Evolutionary conservation across 2,329 filamentous ascomycete species (phyloP), one percentile per base, ranked within the genome.

Genomic region (Aspergillus arachidicola): DNA sequence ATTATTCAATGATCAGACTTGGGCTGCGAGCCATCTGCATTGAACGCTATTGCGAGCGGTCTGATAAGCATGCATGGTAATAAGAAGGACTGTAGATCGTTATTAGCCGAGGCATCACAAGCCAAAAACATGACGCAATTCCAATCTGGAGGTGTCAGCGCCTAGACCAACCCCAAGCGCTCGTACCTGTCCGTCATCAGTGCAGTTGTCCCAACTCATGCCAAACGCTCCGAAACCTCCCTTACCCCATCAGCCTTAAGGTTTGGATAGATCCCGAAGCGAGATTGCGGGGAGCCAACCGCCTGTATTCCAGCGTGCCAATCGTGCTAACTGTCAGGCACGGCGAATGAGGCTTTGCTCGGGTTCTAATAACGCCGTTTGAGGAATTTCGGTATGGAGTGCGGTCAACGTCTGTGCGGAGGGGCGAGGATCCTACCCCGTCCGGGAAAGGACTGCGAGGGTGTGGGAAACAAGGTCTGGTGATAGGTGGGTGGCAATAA

Each of bases 91-190:
- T 41, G 38, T n/a, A 9, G 38, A 43, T 56, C 38, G 4, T 38
- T 2, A 36, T 59, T n/a, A 38, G 45, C 63, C 61, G 58, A 59
- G 63, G 63, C 54, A 59, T 65, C 63, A 65, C 63, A 63, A 65
- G 63, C 60, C 26, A 57, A 36, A 48, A 48, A 16, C 57, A 38
- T 59, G 43, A 30, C 28, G 36, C 32, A 38, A 55, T 26, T 5
- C 30, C 19, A 38, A 6, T 11, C 23, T 38, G 16, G n/a, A 14
- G 10, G 57, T 32, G 34, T 16, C 57, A 53, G 46, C 26, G 46
- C 45, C 57, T 38, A 19, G 45, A 59, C 45, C 45, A 26, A 12
- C 9, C 12, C 16, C 46, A 9, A 26, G 23, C 26, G 26, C 23
- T 30, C 26, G 26, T 50, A 46, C 43, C 43, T 46, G 43, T 46